Conservation (phyloP, 345 rosid genomes). For the Moricandia arvensis region DNA sequence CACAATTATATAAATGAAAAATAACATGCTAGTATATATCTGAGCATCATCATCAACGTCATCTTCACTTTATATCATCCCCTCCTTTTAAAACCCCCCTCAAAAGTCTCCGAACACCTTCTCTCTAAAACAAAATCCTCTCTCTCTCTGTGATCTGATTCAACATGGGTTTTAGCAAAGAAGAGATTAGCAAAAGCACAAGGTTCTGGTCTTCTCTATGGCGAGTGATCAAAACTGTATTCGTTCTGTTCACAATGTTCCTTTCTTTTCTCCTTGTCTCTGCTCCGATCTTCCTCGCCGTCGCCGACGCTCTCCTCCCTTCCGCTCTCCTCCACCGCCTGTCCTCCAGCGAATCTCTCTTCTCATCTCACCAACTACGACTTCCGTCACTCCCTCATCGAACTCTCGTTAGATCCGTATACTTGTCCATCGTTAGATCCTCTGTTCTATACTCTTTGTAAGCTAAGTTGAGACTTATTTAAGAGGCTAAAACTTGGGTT, state of each 20-base stretch:
- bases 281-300: slow-evolving; percentile 72
- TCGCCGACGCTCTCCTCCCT: slow-evolving; percentile 82
- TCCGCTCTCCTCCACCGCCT: slow-evolving; percentile 76
- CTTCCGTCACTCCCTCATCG: slow-evolving; percentile 79
- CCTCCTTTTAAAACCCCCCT: slow-evolving; percentile 7
- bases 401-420: no score
- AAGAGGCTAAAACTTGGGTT: no score
- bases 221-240: slow-evolving; percentile 69
- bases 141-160: neutral
- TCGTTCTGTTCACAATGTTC: slow-evolving; percentile 67
- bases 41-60: slow-evolving; percentile 20
- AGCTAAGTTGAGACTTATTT: no score
- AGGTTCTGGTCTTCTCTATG: slow-evolving; percentile 39
- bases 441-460: slow-evolving; percentile 81
- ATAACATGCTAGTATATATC: neutral
- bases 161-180: slow-evolving; percentile 68
- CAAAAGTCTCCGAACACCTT: slow-evolving; percentile 11
- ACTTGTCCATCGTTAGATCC: slow-evolving; percentile 79
- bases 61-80: slow-evolving; percentile 12
- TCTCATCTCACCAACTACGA: slow-evolving; percentile 48
- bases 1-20: neutral
- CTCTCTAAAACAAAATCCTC: neutral
- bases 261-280: slow-evolving; percentile 78
- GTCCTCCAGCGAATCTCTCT: slow-evolving; percentile 43
- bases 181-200: slow-evolving; percentile 44